A percentile compares a stretch with the other conserved stretches of the same genome.
Conservation (phyloP, 257 asterid species). For the Primulina huaijiensis region DNA sequence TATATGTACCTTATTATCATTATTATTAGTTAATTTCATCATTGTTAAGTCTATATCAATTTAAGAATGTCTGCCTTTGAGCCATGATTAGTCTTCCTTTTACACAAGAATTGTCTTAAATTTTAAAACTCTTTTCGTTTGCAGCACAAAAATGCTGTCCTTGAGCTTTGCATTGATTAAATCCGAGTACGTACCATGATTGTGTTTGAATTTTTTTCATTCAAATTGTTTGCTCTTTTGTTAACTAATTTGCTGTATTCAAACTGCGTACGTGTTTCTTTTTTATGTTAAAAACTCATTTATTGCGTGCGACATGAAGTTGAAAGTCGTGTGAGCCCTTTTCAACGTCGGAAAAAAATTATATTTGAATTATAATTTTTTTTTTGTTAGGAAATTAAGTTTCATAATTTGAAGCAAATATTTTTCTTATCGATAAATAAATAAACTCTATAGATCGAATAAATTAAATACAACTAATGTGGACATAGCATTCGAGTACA, state of each 20-base stretch:
- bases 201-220: background rate
- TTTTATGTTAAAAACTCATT: background rate
- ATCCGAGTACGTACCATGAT: background rate
- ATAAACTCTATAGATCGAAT: too few relatives aligned
- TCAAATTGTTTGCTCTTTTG: background rate
- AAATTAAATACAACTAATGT: too few relatives aligned
- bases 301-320: background rate
- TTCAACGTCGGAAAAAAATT: too few relatives aligned
- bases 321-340: background rate
- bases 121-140: background rate
- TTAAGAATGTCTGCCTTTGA: background rate
- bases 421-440: too few relatives aligned
- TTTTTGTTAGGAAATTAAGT: too few relatives aligned
- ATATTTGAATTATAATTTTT: too few relatives aligned
- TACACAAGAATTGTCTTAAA: background rate
- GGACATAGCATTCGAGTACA: too few relatives aligned
- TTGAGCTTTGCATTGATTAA: background rate
- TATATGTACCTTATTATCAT: too few relatives aligned
- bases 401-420: too few relatives aligned
- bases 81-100: background rate
- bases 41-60: background rate
- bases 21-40: background rate
- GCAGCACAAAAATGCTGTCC: background rate
- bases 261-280: background rate
- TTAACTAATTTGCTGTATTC: background rate